Conservation (phyloP, 2,329 filamentous ascomycete genomes). For the Pestalotiopsis sp. region DNA sequence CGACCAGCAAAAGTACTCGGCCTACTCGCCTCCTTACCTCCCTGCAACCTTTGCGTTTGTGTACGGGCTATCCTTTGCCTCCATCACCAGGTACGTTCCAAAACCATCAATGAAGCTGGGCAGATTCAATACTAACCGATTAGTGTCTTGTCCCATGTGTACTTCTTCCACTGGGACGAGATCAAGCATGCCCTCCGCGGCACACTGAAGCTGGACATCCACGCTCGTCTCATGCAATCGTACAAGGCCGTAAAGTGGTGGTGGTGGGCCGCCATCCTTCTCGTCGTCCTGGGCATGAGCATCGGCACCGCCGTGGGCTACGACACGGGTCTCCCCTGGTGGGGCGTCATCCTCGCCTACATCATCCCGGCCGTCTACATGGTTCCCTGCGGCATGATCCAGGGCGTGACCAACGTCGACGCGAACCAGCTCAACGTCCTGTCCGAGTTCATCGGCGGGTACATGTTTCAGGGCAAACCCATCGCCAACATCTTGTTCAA, state of each 20-base stretch:
- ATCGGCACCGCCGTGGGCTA: slow-evolving; percentile 33
- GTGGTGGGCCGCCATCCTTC: slow-evolving; percentile 44
- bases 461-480: slow-evolving; percentile 46
- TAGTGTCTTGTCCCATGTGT: slow-evolving; percentile 37
- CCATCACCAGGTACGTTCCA: slow-evolving; percentile 28
- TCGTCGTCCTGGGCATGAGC: slow-evolving; percentile 30
- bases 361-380: slow-evolving; percentile 47
- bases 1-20: slow-evolving; percentile 48
- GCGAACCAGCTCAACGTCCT: slow-evolving; percentile 51
- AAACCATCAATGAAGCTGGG: neutral
- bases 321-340: slow-evolving; percentile 45
- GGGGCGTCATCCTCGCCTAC: slow-evolving; percentile 46
- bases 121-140: neutral
- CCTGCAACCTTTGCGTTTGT: slow-evolving; percentile 28
- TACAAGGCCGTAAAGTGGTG: slow-evolving; percentile 45
- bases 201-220: slow-evolving; percentile 39
- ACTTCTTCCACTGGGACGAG: slow-evolving; percentile 55
- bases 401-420: slow-evolving; percentile 49
- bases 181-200: slow-evolving; percentile 30
- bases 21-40: slow-evolving; percentile 45
- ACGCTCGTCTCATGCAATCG: slow-evolving; percentile 42
- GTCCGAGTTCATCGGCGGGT: slow-evolving; percentile 50
- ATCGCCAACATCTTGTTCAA: slow-evolving; percentile 51
- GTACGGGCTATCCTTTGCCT: slow-evolving; percentile 31
- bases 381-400: slow-evolving; percentile 48